These are phyloP conservation scores for Lachnellula willkommii DNA, from an alignment of 2,329 filamentous ascomycete species.

Conservation along the genomic window DNA sequence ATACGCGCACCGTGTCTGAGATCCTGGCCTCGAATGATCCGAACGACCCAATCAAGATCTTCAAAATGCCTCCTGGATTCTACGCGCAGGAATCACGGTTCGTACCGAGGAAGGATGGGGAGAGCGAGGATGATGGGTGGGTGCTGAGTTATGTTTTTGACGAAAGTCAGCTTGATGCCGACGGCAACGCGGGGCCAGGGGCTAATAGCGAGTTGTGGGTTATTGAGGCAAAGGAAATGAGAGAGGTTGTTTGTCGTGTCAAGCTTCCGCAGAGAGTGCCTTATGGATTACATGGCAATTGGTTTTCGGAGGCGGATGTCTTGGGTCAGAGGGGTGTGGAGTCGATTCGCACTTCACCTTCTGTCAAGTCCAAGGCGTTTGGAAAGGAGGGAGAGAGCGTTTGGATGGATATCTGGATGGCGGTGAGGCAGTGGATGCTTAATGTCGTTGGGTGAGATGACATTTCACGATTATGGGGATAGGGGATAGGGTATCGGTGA, in stretches of 20 bases:
- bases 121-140: constrained; percentile 60
- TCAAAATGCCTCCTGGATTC: constrained; percentile 54
- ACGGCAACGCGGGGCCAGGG: constrained; percentile 31
- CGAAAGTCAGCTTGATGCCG: constrained; percentile 52
- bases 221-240: constrained; percentile 59
- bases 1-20: constrained; percentile 48
- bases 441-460: constrained; percentile 9
- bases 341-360: constrained; percentile 18
- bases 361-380: not conserved
- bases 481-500: too few species aligned
- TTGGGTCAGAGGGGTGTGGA: constrained; percentile 36
- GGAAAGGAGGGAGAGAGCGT: not conserved
- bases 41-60: constrained; percentile 55
- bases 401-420: constrained; percentile 18
- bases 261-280: constrained; percentile 61
- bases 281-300: constrained; percentile 62
- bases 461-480: too few species aligned
- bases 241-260: constrained; percentile 52
- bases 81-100: constrained; percentile 66
- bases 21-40: constrained; percentile 42
- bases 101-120: constrained; percentile 41
- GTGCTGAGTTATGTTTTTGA: constrained; percentile 66
- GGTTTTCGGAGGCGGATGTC: constrained; percentile 53
- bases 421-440: constrained; percentile 15
- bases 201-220: constrained; percentile 62